Percentiles rank a stretch among this genome's conserved stretches.
phyloP scores from a whole-genome alignment of 2,329 filamentous ascomycete species.

The Herpotrichia juniperi region DNA sequence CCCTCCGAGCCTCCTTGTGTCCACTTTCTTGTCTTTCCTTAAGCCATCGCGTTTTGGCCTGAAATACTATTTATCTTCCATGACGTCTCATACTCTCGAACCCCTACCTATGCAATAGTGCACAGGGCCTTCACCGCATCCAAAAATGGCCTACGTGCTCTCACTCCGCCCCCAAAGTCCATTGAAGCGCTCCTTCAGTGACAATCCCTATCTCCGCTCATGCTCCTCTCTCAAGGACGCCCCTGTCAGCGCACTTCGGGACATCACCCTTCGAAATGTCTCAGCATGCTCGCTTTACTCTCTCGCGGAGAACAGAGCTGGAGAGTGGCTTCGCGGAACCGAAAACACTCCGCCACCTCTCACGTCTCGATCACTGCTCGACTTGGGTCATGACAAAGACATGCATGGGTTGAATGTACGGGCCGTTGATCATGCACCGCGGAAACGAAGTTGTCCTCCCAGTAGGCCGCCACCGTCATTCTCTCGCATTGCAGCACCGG shows the following conservation, averaged over 20 bases:
- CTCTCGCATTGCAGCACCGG: conserved; percentile 13
- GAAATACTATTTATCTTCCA: conserved; percentile 46
- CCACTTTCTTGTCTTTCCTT: conserved; percentile 32
- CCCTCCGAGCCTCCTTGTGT: conserved; percentile 13
- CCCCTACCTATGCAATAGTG: conserved; percentile 27
- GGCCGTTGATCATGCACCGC: conserved; percentile 19
- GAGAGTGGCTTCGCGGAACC: conserved; percentile 28
- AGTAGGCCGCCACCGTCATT: conserved; percentile 24
- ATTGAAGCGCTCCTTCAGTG: conserved; percentile 50
- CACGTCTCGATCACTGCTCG: conserved; percentile 40
- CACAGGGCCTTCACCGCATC: conserved; percentile 14
- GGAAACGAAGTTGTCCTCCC: conserved; percentile 27
- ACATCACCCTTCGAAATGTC: conserved; percentile 37
- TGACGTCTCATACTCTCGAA: conserved; percentile 31
- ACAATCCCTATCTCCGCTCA: conserved; percentile 44
- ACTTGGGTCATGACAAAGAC: conserved; percentile 33
- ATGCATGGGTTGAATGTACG: conserved; percentile 5
- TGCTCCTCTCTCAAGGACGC: conserved; percentile 38
- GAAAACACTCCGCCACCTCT: conserved; percentile 41
- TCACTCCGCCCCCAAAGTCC: conserved; percentile 47
- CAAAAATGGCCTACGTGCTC: conserved; percentile 47
- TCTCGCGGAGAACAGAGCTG: conserved; percentile 26
- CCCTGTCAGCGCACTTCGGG: conserved; percentile 28
- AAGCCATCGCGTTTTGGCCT: conserved; percentile 34
- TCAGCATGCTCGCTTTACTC: conserved; percentile 46